Evolutionary conservation across 1,284 basidiomycete genomes (phyloP).

Genomic region (Athelia sp.): DNA sequence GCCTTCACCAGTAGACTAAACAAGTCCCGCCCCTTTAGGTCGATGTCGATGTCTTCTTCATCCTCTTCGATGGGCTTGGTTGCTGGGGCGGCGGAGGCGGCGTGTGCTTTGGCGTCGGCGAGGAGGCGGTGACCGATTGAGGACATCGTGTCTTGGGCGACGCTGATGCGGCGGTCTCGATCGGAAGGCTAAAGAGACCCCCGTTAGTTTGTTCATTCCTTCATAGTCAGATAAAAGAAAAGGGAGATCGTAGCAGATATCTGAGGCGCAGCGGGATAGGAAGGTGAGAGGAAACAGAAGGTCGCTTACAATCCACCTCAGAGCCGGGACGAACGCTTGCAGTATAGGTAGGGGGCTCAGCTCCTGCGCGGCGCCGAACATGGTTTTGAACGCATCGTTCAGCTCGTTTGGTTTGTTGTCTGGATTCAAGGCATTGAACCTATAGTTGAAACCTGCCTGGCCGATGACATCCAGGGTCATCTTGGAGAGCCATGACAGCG

Average conservation of each 20-base stretch:
- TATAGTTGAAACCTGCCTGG: conserved; percentile 65
- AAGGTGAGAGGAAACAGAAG: neutral
- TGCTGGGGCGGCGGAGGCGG: conserved; percentile 8
- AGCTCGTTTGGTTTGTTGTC: conserved; percentile 37
- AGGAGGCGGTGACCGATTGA: conserved; percentile 42
- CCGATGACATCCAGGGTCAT: conserved; percentile 69
- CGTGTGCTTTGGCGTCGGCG: conserved; percentile 34
- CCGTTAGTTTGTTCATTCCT: conserved; percentile 1
- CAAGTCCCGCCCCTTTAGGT: conserved; percentile 37
- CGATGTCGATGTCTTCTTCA: conserved; percentile 1
- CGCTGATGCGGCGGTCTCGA: conserved; percentile 5
- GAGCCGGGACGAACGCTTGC: conserved; percentile 28
- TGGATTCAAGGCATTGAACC: conserved; percentile 45
- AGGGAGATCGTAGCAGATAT: no score
- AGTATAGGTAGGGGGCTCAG: conserved; percentile 27
- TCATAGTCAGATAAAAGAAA: no score
- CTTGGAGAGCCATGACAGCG: conserved; percentile 49
- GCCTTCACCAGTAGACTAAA: conserved; percentile 54
- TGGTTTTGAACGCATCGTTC: conserved; percentile 38
- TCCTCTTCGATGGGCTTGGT: conserved; percentile 21
- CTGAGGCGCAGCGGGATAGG: neutral
- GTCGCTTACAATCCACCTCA: neutral
- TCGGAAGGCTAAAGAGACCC: conserved; percentile 11
- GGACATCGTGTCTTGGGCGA: conserved; percentile 17
- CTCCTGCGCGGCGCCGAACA: conserved; percentile 29